Evolutionary conservation across 176 grass and related monocot species (phyloP).

Genomic region (Chrysopogon serrulatus): DNA sequence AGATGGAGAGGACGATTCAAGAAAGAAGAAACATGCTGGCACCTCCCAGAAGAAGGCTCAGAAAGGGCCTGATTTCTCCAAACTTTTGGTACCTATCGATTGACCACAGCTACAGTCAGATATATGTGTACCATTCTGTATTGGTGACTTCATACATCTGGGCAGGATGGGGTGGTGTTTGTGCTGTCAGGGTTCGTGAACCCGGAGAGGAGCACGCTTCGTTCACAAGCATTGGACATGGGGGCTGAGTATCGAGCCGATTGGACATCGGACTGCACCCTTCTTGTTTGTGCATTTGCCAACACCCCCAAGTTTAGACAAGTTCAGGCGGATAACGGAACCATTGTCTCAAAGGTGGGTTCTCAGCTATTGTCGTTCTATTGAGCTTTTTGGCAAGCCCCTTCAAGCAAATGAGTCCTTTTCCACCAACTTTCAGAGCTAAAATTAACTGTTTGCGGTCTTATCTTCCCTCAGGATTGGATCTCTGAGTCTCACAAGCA

Average conservation of each 20-base stretch:
- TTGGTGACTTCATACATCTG: not conserved
- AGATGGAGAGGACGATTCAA: conserved; percentile 24
- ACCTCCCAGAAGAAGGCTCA: conserved; percentile 13
- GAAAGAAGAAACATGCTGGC: conserved; percentile 53
- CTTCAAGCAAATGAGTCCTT: not conserved
- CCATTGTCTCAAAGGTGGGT: conserved; percentile 80
- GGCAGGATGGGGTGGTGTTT: conserved; percentile 76
- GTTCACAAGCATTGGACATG: conserved; percentile 80
- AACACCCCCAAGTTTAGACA: conserved; percentile 91
- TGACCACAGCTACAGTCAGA: not conserved
- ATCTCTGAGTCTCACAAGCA: conserved; percentile 71
- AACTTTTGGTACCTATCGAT: conserved; percentile 51
- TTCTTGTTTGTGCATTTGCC: conserved; percentile 90
- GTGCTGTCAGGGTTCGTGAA: conserved; percentile 86
- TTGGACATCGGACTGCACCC: conserved; percentile 77
- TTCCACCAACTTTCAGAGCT: not conserved
- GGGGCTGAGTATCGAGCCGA: conserved; percentile 79
- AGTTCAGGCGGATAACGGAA: conserved; percentile 69
- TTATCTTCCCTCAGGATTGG: conserved; percentile 59
- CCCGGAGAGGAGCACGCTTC: conserved; percentile 69
- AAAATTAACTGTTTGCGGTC: not conserved
- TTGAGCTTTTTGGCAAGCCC: not conserved
- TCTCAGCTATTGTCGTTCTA: not conserved
- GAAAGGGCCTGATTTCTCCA: conserved; percentile 48
- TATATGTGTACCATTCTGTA: not conserved